phyloP scores from a whole-genome alignment of 208 protist species.

The Crithidia sp. region DNA sequence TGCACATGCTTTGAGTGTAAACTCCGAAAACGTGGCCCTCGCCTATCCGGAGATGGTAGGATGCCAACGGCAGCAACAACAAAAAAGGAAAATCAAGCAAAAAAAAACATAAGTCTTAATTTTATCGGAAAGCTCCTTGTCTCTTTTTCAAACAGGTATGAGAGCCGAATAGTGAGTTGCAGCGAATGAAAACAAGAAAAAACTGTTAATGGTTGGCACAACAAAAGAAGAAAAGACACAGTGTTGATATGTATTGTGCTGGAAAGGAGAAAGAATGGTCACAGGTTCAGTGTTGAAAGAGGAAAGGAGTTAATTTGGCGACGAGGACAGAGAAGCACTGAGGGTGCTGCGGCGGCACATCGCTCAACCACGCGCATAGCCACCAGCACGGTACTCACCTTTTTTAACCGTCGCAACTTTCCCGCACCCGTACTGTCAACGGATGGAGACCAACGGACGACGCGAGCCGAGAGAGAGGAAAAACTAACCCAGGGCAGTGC shows the following conservation, averaged over 20 bases:
- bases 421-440: no score
- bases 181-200: no score
- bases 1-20: constrained; percentile 2
- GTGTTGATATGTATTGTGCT: no score
- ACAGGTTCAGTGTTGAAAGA: neutral
- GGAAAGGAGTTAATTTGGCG: neutral
- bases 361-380: neutral
- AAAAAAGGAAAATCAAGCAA: neutral
- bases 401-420: neutral
- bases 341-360: neutral
- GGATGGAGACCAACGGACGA: no score
- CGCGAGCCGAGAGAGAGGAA: no score
- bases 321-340: neutral
- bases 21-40: neutral
- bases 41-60: neutral
- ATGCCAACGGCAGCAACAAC: neutral
- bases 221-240: no score
- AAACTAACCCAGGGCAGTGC: no score
- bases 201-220: no score
- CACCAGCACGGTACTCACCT: neutral
- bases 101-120: neutral
- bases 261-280: no score
- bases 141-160: neutral
- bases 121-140: neutral
- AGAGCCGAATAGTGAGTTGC: neutral